phyloP scores from a whole-genome alignment of 805 yeast genomes.

The Hanseniaspora valbyensis region DNA sequence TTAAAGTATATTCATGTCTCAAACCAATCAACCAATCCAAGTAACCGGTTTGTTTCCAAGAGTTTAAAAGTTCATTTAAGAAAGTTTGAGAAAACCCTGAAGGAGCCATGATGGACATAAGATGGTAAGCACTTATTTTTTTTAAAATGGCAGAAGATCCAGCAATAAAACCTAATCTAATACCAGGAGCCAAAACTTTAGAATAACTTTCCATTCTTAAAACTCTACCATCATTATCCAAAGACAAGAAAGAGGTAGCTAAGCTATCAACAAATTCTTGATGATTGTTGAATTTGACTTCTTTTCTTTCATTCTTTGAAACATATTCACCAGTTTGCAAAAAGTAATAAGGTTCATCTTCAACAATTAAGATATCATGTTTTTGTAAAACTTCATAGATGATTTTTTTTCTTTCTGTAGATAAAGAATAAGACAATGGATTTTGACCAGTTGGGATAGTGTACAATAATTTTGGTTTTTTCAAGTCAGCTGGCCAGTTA shows the following conservation, averaged over 20 bases:
- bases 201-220: constrained; percentile 82
- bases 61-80: constrained; percentile 56
- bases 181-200: constrained; percentile 87
- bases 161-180: constrained; percentile 80
- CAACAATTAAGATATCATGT: constrained; percentile 77
- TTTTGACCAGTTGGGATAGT: constrained; percentile 94
- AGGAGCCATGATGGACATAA: constrained; percentile 68
- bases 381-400: constrained; percentile 70
- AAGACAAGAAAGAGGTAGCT: constrained; percentile 62
- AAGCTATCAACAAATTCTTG: constrained; percentile 56
- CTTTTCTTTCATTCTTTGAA: constrained; percentile 29
- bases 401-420: constrained; percentile 61
- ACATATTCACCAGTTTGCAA: constrained; percentile 82
- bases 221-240: constrained; percentile 83
- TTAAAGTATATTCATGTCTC: constrained; percentile 70
- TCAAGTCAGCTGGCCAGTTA: constrained; percentile 53
- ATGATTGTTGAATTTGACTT: constrained; percentile 32
- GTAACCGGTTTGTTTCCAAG: constrained; percentile 88
- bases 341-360: constrained; percentile 97
- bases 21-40: constrained; percentile 80
- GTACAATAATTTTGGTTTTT: constrained; percentile 78
- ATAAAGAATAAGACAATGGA: constrained; percentile 86
- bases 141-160: constrained; percentile 57
- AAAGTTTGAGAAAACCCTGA: constrained; percentile 70
- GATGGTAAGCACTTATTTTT: constrained; percentile 59